Percentiles rank a stretch among this genome's conserved stretches.
Evolutionary conservation across 2,329 filamentous ascomycete species (phyloP).

Genomic region (Stagonosporopsis tanaceti): DNA sequence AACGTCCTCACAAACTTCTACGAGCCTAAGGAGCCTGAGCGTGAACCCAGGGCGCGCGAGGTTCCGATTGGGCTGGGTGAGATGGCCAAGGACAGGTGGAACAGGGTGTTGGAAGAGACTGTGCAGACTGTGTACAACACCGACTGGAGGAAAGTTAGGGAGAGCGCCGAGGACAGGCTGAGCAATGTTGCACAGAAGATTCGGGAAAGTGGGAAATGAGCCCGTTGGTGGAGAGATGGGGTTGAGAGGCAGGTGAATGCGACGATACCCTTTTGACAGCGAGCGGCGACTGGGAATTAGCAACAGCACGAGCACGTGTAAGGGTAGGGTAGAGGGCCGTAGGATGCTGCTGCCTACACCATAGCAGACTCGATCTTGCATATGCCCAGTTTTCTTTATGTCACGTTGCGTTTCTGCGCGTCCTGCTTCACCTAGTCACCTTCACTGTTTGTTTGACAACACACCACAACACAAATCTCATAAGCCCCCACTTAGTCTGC

Average conservation of each 20-base stretch:
- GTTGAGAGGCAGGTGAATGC: conserved; percentile 10
- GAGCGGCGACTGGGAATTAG: conserved; percentile 7
- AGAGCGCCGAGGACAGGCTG: conserved; percentile 53
- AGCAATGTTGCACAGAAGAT: conserved; percentile 46
- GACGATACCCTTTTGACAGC: conserved; percentile 32
- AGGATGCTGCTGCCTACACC: neutral
- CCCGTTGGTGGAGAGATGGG: neutral
- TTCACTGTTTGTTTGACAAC: conserved; percentile 1
- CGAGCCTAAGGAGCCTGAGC: conserved; percentile 52
- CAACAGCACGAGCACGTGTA: conserved; percentile 9
- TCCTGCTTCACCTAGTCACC: conserved; percentile 12
- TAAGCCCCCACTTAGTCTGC: neutral
- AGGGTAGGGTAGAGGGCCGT: conserved; percentile 6
- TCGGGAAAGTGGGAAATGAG: conserved; percentile 40
- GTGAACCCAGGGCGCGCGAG: conserved; percentile 50
- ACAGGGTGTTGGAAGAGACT: conserved; percentile 54
- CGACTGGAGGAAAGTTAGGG: conserved; percentile 55
- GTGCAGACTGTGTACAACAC: conserved; percentile 54
- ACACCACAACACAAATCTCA: neutral
- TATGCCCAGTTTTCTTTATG: neutral
- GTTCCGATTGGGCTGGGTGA: conserved; percentile 53
- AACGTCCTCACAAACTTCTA: conserved; percentile 54
- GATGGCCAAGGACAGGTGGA: conserved; percentile 61
- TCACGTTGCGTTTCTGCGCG: neutral
- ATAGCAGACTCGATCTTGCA: neutral